Conservation (phyloP, 2,329 filamentous ascomycete genomes). For the Xylariaceae sp. region DNA sequence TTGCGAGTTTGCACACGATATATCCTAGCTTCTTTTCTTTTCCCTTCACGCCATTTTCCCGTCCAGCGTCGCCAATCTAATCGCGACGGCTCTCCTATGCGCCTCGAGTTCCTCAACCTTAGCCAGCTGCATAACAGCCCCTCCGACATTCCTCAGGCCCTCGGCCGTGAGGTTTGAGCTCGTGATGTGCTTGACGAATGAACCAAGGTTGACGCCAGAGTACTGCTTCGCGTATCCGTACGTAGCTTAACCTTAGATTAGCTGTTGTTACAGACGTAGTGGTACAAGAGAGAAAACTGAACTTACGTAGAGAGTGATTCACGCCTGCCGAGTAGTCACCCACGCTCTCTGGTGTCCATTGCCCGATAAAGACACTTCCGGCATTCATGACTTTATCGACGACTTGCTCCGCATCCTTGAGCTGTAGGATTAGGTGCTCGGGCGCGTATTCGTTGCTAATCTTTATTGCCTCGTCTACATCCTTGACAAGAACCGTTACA, state of each 20-base stretch:
- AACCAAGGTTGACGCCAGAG: conserved; percentile 93
- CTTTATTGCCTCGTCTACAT: conserved; percentile 74
- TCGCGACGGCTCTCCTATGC: conserved; percentile 86
- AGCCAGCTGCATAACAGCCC: conserved; percentile 92
- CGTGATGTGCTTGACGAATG: conserved; percentile 98
- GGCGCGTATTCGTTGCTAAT: conserved; percentile 95
- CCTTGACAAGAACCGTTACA: conserved; percentile 78
- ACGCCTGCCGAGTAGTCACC: conserved; percentile 98
- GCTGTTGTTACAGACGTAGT: neutral
- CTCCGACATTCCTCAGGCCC: conserved; percentile 83
- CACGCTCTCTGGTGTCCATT: conserved; percentile 97
- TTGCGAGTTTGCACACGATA: too few relatives aligned
- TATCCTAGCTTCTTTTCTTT: too few relatives aligned
- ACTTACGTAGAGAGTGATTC: conserved; percentile 95
- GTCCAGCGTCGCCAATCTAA: conserved; percentile 67
- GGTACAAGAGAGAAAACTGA: neutral
- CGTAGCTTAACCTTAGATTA: conserved; percentile 77
- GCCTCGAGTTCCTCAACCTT: conserved; percentile 95
- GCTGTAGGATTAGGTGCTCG: conserved; percentile 92
- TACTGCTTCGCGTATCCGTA: conserved; percentile 99
- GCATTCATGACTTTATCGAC: conserved; percentile 88
- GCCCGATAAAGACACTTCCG: conserved; percentile 92
- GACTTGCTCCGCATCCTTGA: conserved; percentile 75
- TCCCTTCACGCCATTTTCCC: neutral
- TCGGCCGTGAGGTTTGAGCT: conserved; percentile 87